These are phyloP conservation scores for Parasitella parasitica DNA, from an alignment of 371 early-diverging fungal genomes.

Conservation along the genomic window DNA sequence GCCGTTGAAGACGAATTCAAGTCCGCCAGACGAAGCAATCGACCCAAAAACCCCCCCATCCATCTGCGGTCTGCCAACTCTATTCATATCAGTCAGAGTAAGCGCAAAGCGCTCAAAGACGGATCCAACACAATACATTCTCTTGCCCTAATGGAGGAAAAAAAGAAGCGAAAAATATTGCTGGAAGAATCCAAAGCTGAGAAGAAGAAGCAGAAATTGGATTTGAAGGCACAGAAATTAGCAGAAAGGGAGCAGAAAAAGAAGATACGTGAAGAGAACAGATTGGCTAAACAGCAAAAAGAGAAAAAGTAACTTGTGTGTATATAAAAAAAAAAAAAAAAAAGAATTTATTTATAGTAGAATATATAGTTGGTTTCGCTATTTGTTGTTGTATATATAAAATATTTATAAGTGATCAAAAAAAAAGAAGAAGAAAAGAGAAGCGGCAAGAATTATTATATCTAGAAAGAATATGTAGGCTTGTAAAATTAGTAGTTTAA, in stretches of 20 bases:
- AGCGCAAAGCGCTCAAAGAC: slow-evolving; percentile 15
- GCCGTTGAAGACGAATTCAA: slow-evolving; percentile 54
- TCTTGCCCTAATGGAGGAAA: slow-evolving; percentile 15
- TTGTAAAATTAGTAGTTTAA: neutral
- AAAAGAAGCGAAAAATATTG: slow-evolving; percentile 51
- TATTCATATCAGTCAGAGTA: neutral
- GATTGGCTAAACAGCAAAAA: neutral
- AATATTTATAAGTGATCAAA: neutral
- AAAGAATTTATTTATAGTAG: neutral
- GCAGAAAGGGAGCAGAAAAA: slow-evolving; percentile 56
- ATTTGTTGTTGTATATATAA: neutral
- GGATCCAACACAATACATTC: slow-evolving; percentile 25
- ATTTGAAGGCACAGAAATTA: slow-evolving; percentile 47
- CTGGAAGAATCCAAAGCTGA: slow-evolving; percentile 51
- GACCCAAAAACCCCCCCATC: slow-evolving; percentile 53
- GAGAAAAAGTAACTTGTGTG: neutral
- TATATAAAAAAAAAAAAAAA: no score
- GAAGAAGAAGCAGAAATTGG: slow-evolving; percentile 50
- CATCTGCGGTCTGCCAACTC: slow-evolving; percentile 29
- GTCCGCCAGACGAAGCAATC: slow-evolving; percentile 26
- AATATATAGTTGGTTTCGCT: neutral
- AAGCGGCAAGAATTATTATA: neutral
- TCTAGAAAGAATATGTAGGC: neutral
- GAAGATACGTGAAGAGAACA: slow-evolving; percentile 46
- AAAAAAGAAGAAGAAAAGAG: neutral